Base-by-base conservation (phyloP, 192 early-diverging fungal genomes). In the Coemansia sp. region DNA sequence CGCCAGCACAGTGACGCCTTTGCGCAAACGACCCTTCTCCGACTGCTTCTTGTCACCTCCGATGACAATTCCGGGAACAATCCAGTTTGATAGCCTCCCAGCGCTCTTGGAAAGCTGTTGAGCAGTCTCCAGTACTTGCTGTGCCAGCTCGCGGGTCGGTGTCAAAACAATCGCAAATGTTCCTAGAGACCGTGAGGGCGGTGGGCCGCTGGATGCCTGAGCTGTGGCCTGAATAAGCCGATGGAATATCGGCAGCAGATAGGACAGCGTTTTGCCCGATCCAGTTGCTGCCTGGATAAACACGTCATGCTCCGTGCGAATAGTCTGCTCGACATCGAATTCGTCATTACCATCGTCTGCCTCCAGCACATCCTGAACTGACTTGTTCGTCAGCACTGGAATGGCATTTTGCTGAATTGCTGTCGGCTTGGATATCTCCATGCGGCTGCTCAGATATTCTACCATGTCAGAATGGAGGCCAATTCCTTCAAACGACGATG, bases 71-170 rank as follows among this genome's bases (percentile, higher is more conserved):
- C 88, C 90, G 6, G 90, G 87, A 0, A 91, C 89, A 32, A 92
- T 86, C 91, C 91, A 93, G 62, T 89, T 87, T n/a, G 56, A 52
- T 20, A 52, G 46, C 26, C 47, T 61, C n/a, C 66, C 77, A 6
- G 56, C 46, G 51, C 64, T 60, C 41, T 70, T 67, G 31, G 93
- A 62, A 40, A 99, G 75, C 11, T 68, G 69, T 30, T 87, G 84
- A 37, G 95, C 58, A 0, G 95, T 92, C 43, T 76, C 82, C 16
- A 87, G 74, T 39, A 96, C 93, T 77, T 99, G 97, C 67, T 93
- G 89, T 9, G 97, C 95, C 54, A 99, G 82, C 81, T 99, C 97
- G 20, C 95, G 88, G n/a, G 95, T 99, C 0, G 97, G 97, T 11
- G 90, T 87, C 40, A 99, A 77, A 16, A 99, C 85, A 34, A 99